Conservation (phyloP, 2,329 filamentous ascomycete genomes). For the Fusarium papillatum region DNA sequence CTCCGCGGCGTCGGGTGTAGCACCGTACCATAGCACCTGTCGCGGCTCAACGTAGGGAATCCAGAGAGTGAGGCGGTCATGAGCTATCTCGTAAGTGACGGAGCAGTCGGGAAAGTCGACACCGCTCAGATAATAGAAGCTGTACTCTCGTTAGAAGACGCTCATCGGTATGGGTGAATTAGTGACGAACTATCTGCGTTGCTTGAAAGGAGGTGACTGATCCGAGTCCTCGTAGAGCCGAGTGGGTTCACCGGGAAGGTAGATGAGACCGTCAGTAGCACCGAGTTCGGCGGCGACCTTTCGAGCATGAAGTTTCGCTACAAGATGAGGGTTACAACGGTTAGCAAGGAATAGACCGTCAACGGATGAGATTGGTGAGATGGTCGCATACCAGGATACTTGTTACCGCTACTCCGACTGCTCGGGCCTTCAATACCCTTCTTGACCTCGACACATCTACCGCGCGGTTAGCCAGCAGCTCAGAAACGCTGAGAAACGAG, state of each 20-base stretch:
- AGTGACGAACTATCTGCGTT: conserved; percentile 63
- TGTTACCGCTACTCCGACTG: conserved; percentile 42
- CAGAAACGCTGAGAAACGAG: neutral
- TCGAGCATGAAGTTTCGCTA: conserved; percentile 69
- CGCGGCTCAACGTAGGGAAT: conserved; percentile 77
- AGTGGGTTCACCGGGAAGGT: conserved; percentile 66
- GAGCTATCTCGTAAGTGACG: conserved; percentile 69
- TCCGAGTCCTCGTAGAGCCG: conserved; percentile 71
- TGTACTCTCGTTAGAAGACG: conserved; percentile 38
- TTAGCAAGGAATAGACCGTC: neutral
- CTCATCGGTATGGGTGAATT: neutral
- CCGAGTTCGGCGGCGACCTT: conserved; percentile 67
- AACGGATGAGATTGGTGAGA: neutral
- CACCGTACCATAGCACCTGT: conserved; percentile 74
- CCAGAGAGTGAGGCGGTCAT: conserved; percentile 78
- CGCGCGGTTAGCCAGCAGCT: conserved; percentile 8
- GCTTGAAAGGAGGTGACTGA: conserved; percentile 67
- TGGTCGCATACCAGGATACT: conserved; percentile 54
- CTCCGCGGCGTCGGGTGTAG: conserved; percentile 70
- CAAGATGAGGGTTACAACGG: neutral
- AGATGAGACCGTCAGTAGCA: conserved; percentile 65
- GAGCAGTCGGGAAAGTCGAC: conserved; percentile 67
- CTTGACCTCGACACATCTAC: conserved; percentile 56
- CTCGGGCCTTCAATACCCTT: conserved; percentile 28
- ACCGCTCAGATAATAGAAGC: conserved; percentile 72